Evolutionary conservation across 1,139 yeast species (phyloP).

Genomic region (Hyphopichia fennica): DNA sequence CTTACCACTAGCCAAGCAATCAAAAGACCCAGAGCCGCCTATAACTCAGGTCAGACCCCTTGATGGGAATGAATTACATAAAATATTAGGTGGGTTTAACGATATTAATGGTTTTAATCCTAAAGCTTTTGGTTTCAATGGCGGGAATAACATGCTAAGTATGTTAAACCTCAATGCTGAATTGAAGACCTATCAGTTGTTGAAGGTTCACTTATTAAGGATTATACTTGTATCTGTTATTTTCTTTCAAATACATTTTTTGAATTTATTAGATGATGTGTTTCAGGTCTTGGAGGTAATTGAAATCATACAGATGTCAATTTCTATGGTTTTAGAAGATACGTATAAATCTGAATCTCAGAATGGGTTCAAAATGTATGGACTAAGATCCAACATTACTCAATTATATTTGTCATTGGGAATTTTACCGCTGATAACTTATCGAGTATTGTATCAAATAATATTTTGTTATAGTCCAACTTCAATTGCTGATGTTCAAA

Average conservation of each 20-base stretch:
- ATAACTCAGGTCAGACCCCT: not conserved
- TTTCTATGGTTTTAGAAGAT: not conserved
- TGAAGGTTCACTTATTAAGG: constrained; percentile 19
- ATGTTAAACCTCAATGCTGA: constrained; percentile 7
- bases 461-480: constrained; percentile 6
- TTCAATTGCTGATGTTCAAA: constrained; percentile 11
- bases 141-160: constrained; percentile 8
- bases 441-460: constrained; percentile 4
- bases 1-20: not conserved
- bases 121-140: constrained; percentile 5
- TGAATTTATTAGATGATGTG: not conserved
- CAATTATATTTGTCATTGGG: not conserved
- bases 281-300: not conserved
- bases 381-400: not conserved
- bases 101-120: constrained; percentile 5
- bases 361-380: not conserved
- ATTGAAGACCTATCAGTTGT: constrained; percentile 17
- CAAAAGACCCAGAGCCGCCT: not conserved
- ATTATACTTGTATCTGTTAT: constrained; percentile 11
- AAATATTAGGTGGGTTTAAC: constrained; percentile 1
- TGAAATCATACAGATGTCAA: not conserved
- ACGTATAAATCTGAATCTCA: not conserved
- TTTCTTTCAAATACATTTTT: not conserved
- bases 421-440: constrained; percentile 4
- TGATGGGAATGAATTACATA: not conserved